Evolutionary conservation across 1,284 basidiomycete species (phyloP), one percentile per base, ranked within the genome.

Genomic region (Rhodotorula sp.): DNA sequence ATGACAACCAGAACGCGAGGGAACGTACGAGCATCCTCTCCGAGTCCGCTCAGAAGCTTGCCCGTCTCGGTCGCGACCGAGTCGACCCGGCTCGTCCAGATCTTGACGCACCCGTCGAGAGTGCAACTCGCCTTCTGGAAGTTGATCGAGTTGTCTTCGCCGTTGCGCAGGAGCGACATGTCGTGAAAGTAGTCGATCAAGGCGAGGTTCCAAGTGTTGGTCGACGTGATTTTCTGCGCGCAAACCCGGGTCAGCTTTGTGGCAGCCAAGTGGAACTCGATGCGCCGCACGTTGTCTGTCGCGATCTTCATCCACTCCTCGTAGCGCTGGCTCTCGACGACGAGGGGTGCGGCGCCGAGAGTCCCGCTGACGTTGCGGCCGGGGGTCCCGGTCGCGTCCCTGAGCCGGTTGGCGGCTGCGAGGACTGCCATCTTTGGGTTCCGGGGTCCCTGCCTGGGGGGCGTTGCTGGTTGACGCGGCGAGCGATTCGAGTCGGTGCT

Each of bases 251-350:
- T n/a, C 23, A 47, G 0, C 4, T 10, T 16, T 16, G 64, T 52
- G 51, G 61, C 26, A 48, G 0, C 6, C 43, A 34, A 43, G 47
- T 52, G 49, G 26, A 18, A 47, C 18, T 20, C 15, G 10, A 34
- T n/a, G 34, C n/a, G 6, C 85, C 90, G 78, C 80, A 97, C 95
- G 82, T 98, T 98, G 81, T 98, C 97, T 10, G 96, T 98, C 2
- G 95, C 95, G 88, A 99, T 91, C 85, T 98, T 99, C 96, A 99
- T 99, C 96, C 97, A 99, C 81, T 99, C 94, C 81, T 99, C 96
- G 56, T 76, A 79, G n/a, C 75, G 69, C 62, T 72, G 73, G 16
- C 60, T 67, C 62, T 76, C 73, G 48, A 76, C 69, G 29, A 76
- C 71, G 21, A 76, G 59, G 4, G 73, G 70, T 2, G 64, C 69